Conservation (phyloP, 2,329 filamentous ascomycete genomes). For the Teratosphaeria gauchensis region DNA sequence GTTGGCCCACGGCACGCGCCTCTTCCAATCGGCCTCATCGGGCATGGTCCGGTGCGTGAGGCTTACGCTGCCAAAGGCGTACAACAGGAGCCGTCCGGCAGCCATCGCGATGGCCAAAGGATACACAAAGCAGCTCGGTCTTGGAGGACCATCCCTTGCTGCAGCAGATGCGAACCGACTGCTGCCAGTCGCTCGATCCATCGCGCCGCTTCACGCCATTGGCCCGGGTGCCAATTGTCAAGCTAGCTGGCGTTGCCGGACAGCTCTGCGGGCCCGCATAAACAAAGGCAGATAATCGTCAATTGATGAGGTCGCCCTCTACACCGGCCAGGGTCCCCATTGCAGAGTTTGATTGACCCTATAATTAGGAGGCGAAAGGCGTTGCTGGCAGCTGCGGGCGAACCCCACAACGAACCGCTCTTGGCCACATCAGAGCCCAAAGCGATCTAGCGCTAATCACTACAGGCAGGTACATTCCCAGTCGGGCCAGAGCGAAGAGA, state of each 20-base stretch:
- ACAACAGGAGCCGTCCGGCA: constrained; percentile 11
- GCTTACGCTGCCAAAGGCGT: constrained; percentile 3
- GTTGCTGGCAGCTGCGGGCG: not conserved
- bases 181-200: constrained; percentile 6
- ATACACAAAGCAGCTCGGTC: constrained; percentile 9
- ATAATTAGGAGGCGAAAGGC: not conserved
- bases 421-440: not conserved
- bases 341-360: not conserved
- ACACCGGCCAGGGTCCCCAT: not conserved
- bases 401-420: not conserved
- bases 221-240: not conserved
- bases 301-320: not conserved
- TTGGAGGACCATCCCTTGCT: constrained; percentile 12
- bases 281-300: not conserved
- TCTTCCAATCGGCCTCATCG: not conserved
- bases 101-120: constrained; percentile 11
- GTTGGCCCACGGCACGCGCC: not conserved
- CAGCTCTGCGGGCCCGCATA: not conserved
- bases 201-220: constrained; percentile 4
- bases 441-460: not conserved
- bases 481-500: not conserved
- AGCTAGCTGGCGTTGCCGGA: constrained; percentile 1
- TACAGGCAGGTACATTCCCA: not conserved
- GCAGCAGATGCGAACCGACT: constrained; percentile 7
- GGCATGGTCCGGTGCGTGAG: constrained; percentile 1